phyloP scores from a whole-genome alignment of 2,329 filamentous ascomycete genomes.

The Magnaporthiopsis rhizophila region DNA sequence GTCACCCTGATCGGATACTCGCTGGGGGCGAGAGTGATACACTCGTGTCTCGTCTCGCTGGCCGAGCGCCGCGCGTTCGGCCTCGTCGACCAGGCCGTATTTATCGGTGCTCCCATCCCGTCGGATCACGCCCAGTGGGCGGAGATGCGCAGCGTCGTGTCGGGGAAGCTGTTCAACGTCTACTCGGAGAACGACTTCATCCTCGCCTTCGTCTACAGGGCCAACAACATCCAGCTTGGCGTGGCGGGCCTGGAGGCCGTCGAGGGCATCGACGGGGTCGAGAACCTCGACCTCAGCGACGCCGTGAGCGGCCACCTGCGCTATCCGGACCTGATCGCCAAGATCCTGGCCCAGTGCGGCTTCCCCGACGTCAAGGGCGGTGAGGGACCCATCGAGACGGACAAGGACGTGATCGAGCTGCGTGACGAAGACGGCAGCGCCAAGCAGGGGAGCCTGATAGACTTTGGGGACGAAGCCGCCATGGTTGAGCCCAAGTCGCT shows the following conservation, averaged over 20 bases:
- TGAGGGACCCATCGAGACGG: conserved; percentile 38
- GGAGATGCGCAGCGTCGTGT: conserved; percentile 67
- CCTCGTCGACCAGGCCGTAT: conserved; percentile 70
- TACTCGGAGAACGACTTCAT: conserved; percentile 84
- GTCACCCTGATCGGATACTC: conserved; percentile 78
- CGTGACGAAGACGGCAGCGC: conserved; percentile 21
- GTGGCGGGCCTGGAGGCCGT: conserved; percentile 77
- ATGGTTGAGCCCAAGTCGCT: conserved; percentile 6
- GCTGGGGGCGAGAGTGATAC: conserved; percentile 73
- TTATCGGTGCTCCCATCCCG: conserved; percentile 75
- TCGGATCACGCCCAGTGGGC: conserved; percentile 67
- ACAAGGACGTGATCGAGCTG: conserved; percentile 30
- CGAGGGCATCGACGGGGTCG: conserved; percentile 53
- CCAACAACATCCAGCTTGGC: conserved; percentile 73
- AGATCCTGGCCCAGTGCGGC: conserved; percentile 44
- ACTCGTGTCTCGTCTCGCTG: conserved; percentile 68
- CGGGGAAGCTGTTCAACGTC: conserved; percentile 78
- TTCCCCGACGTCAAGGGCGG: conserved; percentile 38
- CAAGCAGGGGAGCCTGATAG: conserved; percentile 30
- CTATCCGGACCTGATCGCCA: conserved; percentile 32
- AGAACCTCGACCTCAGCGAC: conserved; percentile 45
- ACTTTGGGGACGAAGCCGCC: conserved; percentile 28
- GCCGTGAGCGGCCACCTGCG: conserved; percentile 36
- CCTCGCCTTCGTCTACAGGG: conserved; percentile 78
- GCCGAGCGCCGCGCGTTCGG: conserved; percentile 76